These are phyloP conservation scores for Papiliotrema laurentii DNA, from an alignment of 1,284 basidiomycete species.

Conservation along the genomic window DNA sequence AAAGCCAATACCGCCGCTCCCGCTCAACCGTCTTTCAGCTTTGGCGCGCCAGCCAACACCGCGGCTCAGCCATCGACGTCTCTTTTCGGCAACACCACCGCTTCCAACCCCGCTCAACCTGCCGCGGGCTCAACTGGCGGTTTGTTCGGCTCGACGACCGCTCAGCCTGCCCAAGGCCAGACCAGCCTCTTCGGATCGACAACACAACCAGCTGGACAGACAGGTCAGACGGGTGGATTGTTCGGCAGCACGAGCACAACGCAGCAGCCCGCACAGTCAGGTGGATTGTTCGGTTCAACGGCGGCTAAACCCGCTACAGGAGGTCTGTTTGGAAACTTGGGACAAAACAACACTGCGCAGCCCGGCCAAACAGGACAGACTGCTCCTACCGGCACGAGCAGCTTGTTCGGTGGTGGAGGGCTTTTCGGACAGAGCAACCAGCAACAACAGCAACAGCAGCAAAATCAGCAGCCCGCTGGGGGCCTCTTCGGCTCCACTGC, in stretches of 20 bases:
- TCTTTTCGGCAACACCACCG: not conserved
- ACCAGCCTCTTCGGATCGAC: slow-evolving; percentile 1
- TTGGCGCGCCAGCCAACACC: not conserved
- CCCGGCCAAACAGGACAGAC: not conserved
- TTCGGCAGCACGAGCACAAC: not conserved
- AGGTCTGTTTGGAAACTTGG: slow-evolving; percentile 9
- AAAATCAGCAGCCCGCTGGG: slow-evolving; percentile 10
- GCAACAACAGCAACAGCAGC: slow-evolving; percentile 15
- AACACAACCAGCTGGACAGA: not conserved
- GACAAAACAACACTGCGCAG: not conserved
- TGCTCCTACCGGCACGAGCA: not conserved
- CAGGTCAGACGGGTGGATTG: slow-evolving; percentile 3
- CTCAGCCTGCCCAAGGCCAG: not conserved
- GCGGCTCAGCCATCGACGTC: not conserved
- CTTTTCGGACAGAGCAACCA: slow-evolving; percentile 35
- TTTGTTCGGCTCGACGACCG: slow-evolving; percentile 6
- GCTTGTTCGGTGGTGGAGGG: slow-evolving; percentile 5
- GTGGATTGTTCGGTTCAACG: slow-evolving; percentile 31
- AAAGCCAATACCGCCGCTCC: not conserved
- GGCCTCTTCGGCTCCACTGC: slow-evolving; percentile 47
- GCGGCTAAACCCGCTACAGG: slow-evolving; percentile 6
- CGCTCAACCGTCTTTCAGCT: not conserved
- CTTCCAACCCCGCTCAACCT: not conserved
- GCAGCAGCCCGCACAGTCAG: slow-evolving; percentile 24
- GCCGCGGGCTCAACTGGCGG: not conserved